A percentile compares a stretch with the other conserved stretches of the same genome.
phyloP scores from a whole-genome alignment of 2,329 filamentous ascomycete genomes.

The Xylaria sp. region DNA sequence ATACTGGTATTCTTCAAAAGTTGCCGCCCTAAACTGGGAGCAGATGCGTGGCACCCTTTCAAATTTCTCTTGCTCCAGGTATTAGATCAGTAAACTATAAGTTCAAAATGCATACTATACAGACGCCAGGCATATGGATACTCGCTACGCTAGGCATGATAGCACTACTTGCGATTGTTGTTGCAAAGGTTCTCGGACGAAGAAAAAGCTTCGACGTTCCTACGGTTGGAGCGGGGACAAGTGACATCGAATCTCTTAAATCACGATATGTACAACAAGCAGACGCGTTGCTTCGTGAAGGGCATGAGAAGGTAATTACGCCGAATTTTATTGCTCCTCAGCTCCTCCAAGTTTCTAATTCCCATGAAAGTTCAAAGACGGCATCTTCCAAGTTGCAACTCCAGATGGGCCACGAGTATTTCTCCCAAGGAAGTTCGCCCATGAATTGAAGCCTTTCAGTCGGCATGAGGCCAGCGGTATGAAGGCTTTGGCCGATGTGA shows the following conservation, averaged over 20 bases:
- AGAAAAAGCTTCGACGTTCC: slow-evolving; percentile 31
- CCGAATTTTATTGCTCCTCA: background rate
- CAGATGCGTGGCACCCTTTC: too few species aligned
- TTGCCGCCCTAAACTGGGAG: too few species aligned
- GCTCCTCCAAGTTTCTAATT: background rate
- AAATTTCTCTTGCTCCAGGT: too few species aligned
- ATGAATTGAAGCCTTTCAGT: slow-evolving; percentile 36
- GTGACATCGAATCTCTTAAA: slow-evolving; percentile 32
- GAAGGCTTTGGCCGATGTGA: slow-evolving; percentile 39
- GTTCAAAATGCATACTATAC: slow-evolving; percentile 26
- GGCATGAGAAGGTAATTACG: slow-evolving; percentile 36
- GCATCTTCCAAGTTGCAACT: slow-evolving; percentile 38
- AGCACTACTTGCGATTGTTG: slow-evolving; percentile 22
- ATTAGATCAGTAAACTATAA: background rate
- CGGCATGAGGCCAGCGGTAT: slow-evolving; percentile 39
- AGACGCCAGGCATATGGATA: slow-evolving; percentile 25
- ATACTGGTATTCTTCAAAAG: too few species aligned
- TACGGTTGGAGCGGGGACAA: slow-evolving; percentile 28
- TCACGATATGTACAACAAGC: slow-evolving; percentile 38
- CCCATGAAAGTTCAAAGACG: slow-evolving; percentile 34
- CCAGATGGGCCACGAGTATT: slow-evolving; percentile 39
- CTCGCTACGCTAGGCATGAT: slow-evolving; percentile 22
- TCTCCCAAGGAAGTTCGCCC: slow-evolving; percentile 35
- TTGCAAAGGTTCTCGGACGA: slow-evolving; percentile 24
- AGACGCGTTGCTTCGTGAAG: slow-evolving; percentile 37